Evolutionary conservation across 176 grass and related monocot genomes (phyloP), one percentile per base, ranked within the genome.

Genomic region (Oryza longistaminata): DNA sequence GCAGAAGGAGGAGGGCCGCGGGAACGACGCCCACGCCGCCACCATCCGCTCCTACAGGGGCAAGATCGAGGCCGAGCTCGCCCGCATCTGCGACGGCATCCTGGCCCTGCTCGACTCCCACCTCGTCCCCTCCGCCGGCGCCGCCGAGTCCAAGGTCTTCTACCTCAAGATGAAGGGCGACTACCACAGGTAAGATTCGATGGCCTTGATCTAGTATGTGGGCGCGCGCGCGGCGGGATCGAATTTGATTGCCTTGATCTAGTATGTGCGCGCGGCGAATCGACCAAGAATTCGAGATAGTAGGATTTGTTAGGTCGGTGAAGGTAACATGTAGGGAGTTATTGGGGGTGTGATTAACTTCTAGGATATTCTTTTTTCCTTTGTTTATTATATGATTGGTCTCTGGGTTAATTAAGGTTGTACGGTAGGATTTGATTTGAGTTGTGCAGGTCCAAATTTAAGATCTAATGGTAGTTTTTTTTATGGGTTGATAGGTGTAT

Each of bases 121-220:
- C 80, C 91, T 95, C 73, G 91, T 95, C 25, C 93, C 93, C 4
- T 95, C 93, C 70, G 88, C 91, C 42, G 89, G 86, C 33, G 72
- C 76, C 55, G 91, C 93, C 37, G 93, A 95, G 40, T 93, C 90
- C 68, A 95, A 95, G 86, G 93, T 95, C 88, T 95, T 95, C 80
- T 95, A 95, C 86, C 93, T 95, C 77, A 95, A 93, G 86, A 95
- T 95, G 93, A 95, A 95, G 91, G 93, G 93, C 14, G 93, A 95
- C 85, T 95, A 95, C 64, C 91, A 95, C 86, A 90, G 93, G 90
- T 95, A 70, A 81, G 48, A 19, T 49, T 31, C 72, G 2, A 73
- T 61, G 15, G 50, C 79, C 6, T 17, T 53, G 66, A 74, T 79
- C 19, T 70, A 29, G 0, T 16, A 14, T 16, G 48, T 50, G 10